Base-by-base conservation (phyloP, 495 filamentous ascomycete genomes). In the Penicillium cosmopolitanum region DNA sequence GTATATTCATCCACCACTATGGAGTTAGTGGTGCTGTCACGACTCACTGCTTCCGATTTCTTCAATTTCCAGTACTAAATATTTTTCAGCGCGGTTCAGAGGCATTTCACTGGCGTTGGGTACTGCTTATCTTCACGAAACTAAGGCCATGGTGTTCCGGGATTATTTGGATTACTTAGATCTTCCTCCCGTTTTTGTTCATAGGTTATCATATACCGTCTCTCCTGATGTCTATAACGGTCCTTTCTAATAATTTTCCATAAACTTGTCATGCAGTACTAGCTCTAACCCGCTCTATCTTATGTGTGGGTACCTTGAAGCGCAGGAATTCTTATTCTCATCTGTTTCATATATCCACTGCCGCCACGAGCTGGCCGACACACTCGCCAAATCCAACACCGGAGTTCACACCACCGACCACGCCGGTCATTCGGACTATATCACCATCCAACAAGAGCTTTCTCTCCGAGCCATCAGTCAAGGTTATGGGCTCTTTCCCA, bases 401-500 rank as follows among this genome's bases (percentile, higher is more conserved):
- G 1, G 81, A 81, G 10, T 69, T 73, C 53, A 77, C 75, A 4
- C 74, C 75, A 2, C 82, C 82, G 60, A 80, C 87, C 5, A 80
- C 75, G 0, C 89, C 92, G 6, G 80, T 80, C 46, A 96, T 78
- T 4, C 80, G 86, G 31, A 96, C 75, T 12, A 79, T 82, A 73
- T 96, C 92, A 10, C 91, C 90, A 71, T 96, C 92, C 63, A 87
- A 78, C 56, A 96, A 73, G 60, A 87, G 94, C 34, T 69, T 81
- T 56, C 92, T 80, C 56, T 85, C 77, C 5, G 44, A 53, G 62
- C 84, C 86, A 31, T 84, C 85, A 6, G 68, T 69, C 8, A 92
- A 76, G 64, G 82, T 70, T 13, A 89, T 74, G 4, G 82, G 73
- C 55, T 80, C 79, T 71, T 87, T 92, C 0, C 85, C 85, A 58